Evolutionary conservation across 192 early-diverging fungal genomes (phyloP).

Genomic region (Blastocladiella britannica): DNA sequence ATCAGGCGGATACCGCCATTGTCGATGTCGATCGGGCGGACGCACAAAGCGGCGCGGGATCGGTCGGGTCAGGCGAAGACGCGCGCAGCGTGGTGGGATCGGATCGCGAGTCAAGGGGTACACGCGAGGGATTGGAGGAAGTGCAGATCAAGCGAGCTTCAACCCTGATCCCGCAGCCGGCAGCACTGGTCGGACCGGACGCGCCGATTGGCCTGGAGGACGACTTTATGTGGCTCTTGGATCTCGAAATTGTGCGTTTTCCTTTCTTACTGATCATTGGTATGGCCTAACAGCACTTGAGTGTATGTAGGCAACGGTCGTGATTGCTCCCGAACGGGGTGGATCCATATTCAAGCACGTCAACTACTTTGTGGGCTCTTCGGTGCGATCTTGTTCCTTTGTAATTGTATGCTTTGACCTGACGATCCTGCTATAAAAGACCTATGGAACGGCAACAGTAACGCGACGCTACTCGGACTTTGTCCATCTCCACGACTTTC

Average conservation of each 20-base stretch:
- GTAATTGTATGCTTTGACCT: not conserved
- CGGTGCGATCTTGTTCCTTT: not conserved
- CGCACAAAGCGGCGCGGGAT: no score
- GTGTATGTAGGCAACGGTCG: no score
- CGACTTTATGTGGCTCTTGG: not conserved
- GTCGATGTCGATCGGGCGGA: no score
- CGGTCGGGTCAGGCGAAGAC: no score
- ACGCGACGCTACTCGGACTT: slow-evolving; percentile 80
- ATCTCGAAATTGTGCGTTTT: no score
- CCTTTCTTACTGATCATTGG: no score
- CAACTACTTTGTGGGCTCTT: slow-evolving; percentile 46
- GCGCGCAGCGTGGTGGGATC: no score
- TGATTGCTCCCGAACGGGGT: slow-evolving; percentile 29
- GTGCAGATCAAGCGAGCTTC: not conserved
- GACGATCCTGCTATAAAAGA: not conserved
- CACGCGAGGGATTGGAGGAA: no score
- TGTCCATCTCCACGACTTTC: slow-evolving; percentile 60
- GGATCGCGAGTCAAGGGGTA: no score
- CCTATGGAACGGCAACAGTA: slow-evolving; percentile 25
- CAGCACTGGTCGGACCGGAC: not conserved
- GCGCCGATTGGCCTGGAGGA: not conserved
- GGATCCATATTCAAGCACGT: slow-evolving; percentile 61
- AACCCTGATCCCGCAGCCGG: not conserved
- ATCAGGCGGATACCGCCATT: no score
- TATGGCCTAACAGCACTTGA: slow-evolving; percentile 20